phyloP scores from a whole-genome alignment of 2,329 filamentous ascomycete species.

The Byssochlamys sp. region DNA sequence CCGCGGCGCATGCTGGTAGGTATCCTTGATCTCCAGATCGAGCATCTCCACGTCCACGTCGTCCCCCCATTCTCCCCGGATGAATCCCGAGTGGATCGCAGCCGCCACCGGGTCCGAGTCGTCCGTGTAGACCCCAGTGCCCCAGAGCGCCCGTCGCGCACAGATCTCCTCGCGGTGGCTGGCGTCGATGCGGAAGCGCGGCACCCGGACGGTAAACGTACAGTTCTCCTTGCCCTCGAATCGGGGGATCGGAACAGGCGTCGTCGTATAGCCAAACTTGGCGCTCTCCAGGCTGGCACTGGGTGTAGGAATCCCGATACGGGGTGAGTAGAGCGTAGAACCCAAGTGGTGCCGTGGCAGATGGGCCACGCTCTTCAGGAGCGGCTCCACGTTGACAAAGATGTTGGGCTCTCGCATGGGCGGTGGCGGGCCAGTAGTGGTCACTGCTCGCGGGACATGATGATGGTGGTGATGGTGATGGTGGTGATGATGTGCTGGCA shows the following conservation, averaged over 20 bases:
- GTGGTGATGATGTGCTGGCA: constrained; percentile 25
- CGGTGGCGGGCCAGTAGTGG: constrained; percentile 13
- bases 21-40: constrained; percentile 43
- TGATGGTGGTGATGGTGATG: constrained; percentile 40
- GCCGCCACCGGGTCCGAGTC: constrained; percentile 89
- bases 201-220: constrained; percentile 78
- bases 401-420: constrained; percentile 52
- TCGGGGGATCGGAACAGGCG: constrained; percentile 63
- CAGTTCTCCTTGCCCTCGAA: constrained; percentile 77
- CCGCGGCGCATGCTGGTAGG: constrained; percentile 35
- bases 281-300: constrained; percentile 36
- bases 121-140: constrained; percentile 87
- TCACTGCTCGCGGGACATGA: constrained; percentile 21
- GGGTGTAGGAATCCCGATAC: constrained; percentile 43
- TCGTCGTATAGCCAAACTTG: constrained; percentile 50
- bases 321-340: constrained; percentile 69
- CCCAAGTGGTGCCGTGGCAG: constrained; percentile 72
- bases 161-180: constrained; percentile 74
- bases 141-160: constrained; percentile 71
- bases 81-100: constrained; percentile 86
- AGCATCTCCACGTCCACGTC: constrained; percentile 64
- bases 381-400: constrained; percentile 57
- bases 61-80: constrained; percentile 76
- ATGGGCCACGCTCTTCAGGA: constrained; percentile 62
- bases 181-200: constrained; percentile 63